Evolutionary conservation across 768 basidiomycete species (phyloP).

Genomic region (Phanerochaete sordida): DNA sequence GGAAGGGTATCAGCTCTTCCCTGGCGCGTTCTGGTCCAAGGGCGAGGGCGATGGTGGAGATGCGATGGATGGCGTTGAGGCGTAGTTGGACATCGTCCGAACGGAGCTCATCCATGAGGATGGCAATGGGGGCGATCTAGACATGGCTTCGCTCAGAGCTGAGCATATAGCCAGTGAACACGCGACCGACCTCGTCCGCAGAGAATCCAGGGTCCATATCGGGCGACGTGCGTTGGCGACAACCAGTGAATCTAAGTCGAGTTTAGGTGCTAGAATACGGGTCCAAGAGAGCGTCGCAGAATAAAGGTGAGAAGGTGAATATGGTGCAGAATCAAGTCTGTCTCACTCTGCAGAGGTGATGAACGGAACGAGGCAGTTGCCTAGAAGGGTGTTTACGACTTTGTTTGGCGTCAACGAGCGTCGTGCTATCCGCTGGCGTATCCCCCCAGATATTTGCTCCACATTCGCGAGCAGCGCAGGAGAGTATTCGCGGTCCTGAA

Average conservation of each 20-base stretch:
- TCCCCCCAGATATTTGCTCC: not conserved
- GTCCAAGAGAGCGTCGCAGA: not conserved
- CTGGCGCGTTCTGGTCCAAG: conserved; percentile 93
- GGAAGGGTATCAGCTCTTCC: conserved; percentile 93
- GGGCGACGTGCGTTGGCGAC: conserved; percentile 4
- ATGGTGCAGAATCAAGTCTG: not conserved
- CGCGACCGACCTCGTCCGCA: conserved; percentile 60
- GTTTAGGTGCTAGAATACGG: not conserved
- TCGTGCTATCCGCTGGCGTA: not conserved
- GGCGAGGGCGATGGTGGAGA: conserved; percentile 97
- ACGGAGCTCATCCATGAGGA: conserved; percentile 96
- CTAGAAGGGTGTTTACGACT: conserved; percentile 11
- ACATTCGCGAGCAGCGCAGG: too few relatives aligned
- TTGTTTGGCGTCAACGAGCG: conserved; percentile 1
- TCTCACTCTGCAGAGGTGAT: conserved; percentile 3
- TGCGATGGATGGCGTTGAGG: conserved; percentile 93
- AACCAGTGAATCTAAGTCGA: not conserved
- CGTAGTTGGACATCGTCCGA: conserved; percentile 97
- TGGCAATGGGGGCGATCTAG: conserved; percentile 90
- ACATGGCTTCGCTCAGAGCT: not conserved
- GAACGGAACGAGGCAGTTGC: conserved; percentile 11
- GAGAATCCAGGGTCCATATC: conserved; percentile 67
- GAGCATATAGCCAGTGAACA: conserved; percentile 5
- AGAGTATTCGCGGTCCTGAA: too few relatives aligned
- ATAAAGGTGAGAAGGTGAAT: not conserved